phyloP scores from a whole-genome alignment of 1,284 basidiomycete species.

The Irpex sp. region DNA sequence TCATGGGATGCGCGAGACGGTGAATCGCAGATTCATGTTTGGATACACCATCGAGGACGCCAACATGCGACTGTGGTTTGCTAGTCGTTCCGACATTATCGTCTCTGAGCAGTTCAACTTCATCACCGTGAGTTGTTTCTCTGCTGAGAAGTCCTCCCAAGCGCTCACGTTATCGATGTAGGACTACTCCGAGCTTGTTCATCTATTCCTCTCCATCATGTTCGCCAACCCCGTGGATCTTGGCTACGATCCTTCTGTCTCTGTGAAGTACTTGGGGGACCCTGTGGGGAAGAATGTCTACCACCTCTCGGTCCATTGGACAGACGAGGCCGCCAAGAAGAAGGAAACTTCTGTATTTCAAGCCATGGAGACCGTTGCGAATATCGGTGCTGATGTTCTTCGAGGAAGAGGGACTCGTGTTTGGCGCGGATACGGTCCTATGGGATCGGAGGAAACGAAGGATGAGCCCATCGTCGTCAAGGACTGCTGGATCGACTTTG shows the following conservation, averaged over 20 bases:
- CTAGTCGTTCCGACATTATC: not conserved
- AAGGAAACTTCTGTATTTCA: not conserved
- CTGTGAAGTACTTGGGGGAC: not conserved
- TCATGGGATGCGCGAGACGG: constrained; percentile 1
- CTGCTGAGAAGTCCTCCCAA: not conserved
- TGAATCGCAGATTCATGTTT: not conserved
- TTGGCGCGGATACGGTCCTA: not conserved
- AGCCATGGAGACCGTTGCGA: not conserved
- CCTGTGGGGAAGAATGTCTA: not conserved
- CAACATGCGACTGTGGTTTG: constrained; percentile 2
- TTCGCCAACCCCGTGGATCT: not conserved
- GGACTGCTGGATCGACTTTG: not conserved
- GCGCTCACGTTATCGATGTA: not conserved
- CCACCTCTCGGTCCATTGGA: not conserved
- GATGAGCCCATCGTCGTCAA: not conserved
- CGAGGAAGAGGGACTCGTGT: constrained; percentile 8
- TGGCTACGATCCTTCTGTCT: constrained; percentile 1
- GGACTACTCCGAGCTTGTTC: not conserved
- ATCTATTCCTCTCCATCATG: not conserved
- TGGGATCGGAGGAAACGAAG: too few species aligned
- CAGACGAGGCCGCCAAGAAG: not conserved
- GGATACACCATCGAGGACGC: constrained; percentile 3
- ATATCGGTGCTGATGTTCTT: not conserved
- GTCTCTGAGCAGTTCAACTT: not conserved
- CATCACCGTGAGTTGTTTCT: not conserved